These are phyloP conservation scores for Cephalotrichum gorgonifer DNA, from an alignment of 2,329 filamentous ascomycete species.

Conservation along the genomic window DNA sequence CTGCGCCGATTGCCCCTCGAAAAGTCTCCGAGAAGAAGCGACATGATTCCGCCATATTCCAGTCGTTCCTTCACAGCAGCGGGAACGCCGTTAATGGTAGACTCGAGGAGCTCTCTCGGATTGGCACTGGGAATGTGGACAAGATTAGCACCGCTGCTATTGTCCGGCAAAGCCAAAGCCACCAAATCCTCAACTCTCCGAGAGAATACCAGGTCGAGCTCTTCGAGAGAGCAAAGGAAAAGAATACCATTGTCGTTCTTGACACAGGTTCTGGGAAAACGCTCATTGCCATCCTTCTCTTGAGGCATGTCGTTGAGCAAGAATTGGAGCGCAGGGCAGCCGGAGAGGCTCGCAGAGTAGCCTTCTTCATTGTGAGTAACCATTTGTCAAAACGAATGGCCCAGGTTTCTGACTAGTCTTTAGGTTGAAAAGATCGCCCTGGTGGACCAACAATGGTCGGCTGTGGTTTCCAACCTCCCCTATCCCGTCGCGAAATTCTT, in stretches of 20 bases:
- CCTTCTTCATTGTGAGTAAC: constrained; percentile 69
- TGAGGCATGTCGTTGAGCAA: constrained; percentile 64
- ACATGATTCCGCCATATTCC: constrained; percentile 38
- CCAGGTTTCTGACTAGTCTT: not conserved
- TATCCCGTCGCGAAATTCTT: constrained; percentile 65
- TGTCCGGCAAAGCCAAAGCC: constrained; percentile 18
- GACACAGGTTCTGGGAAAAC: constrained; percentile 96
- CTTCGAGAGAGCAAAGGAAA: constrained; percentile 73
- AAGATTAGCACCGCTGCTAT: constrained; percentile 2
- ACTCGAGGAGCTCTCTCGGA: not conserved
- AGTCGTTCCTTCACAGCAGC: constrained; percentile 27
- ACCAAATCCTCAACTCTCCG: constrained; percentile 61
- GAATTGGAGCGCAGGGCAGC: constrained; percentile 61
- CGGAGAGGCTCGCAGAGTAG: constrained; percentile 51
- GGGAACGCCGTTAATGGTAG: not conserved
- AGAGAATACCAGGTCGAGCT: constrained; percentile 88
- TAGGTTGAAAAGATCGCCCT: constrained; percentile 79
- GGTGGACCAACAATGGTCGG: constrained; percentile 79
- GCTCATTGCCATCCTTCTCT: constrained; percentile 79
- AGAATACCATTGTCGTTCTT: constrained; percentile 86
- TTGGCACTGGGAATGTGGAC: not conserved
- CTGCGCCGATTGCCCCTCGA: constrained; percentile 20
- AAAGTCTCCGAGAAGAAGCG: constrained; percentile 36
- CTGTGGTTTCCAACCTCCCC: constrained; percentile 72
- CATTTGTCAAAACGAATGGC: not conserved